These are phyloP conservation scores for Geotrichum histeridarum DNA, from an alignment of 1,139 yeast genomes.

Conservation along the genomic window DNA sequence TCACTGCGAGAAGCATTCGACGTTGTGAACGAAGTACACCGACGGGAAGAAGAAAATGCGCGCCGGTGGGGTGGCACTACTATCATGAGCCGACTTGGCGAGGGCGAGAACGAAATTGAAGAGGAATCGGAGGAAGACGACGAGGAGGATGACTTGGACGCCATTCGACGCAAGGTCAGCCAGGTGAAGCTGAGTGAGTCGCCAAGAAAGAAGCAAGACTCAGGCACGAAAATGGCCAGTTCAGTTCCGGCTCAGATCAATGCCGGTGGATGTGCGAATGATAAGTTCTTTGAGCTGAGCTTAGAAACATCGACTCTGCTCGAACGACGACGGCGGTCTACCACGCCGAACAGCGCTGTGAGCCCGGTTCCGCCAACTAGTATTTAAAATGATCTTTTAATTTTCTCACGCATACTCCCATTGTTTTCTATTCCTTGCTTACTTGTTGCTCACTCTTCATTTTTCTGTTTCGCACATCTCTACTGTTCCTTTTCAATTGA, in stretches of 20 bases:
- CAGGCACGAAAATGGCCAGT: neutral
- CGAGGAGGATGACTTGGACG: conserved; percentile 3
- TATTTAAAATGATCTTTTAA: neutral
- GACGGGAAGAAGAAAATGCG: conserved; percentile 81
- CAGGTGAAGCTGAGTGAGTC: neutral
- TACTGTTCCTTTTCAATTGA: neutral
- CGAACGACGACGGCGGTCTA: conserved; percentile 18
- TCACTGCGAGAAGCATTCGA: conserved; percentile 94
- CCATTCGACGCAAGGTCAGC: neutral
- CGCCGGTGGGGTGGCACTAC: neutral
- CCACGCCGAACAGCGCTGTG: conserved; percentile 1
- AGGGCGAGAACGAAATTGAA: conserved; percentile 13
- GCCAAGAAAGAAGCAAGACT: neutral
- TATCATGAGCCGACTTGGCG: conserved; percentile 1
- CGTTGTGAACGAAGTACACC: conserved; percentile 89
- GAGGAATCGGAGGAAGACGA: conserved; percentile 12
- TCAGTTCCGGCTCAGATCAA: conserved; percentile 7
- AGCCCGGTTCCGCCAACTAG: neutral
- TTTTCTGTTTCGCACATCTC: neutral
- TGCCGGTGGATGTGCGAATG: conserved; percentile 6
- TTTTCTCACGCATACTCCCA: neutral
- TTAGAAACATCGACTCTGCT: conserved; percentile 18
- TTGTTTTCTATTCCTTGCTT: neutral
- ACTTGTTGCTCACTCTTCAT: neutral
- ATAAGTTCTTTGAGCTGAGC: conserved; percentile 18